Percentiles rank a stretch among this genome's conserved stretches.
Evolutionary conservation across 495 filamentous ascomycete genomes (phyloP).

Genomic region (Parmelia sp.): DNA sequence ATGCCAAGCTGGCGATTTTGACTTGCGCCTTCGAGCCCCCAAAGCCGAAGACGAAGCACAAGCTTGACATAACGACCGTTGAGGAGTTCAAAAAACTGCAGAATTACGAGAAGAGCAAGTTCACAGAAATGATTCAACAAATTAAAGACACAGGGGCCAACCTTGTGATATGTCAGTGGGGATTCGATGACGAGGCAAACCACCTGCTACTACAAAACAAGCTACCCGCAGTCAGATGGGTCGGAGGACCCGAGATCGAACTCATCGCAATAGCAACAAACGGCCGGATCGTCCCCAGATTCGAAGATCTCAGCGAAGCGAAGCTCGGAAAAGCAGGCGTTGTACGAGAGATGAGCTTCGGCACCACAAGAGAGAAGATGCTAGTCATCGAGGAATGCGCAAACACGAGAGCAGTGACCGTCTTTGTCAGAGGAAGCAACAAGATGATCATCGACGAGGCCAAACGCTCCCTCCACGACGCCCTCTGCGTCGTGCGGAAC

Average conservation of each 20-base stretch:
- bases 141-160: constrained; percentile 98
- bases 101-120: constrained; percentile 89
- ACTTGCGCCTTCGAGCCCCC: constrained; percentile 99
- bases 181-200: constrained; percentile 98
- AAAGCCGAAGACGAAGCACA: constrained; percentile 99
- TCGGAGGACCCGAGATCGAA: constrained; percentile 96
- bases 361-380: constrained; percentile 98
- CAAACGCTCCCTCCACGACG: constrained; percentile 94
- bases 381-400: constrained; percentile 98
- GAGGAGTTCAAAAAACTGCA: constrained; percentile 98
- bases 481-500: constrained; percentile 95
- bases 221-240: constrained; percentile 94
- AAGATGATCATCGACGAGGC: constrained; percentile 99
- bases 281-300: constrained; percentile 91
- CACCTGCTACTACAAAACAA: constrained; percentile 93
- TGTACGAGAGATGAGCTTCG: constrained; percentile 91
- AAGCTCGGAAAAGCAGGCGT: constrained; percentile 89
- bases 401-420: constrained; percentile 91
- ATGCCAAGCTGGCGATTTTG: constrained; percentile 95
- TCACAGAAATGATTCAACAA: constrained; percentile 96
- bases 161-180: constrained; percentile 98
- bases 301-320: constrained; percentile 83
- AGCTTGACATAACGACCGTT: constrained; percentile 94
- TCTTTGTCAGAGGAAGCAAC: constrained; percentile 95
- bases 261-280: constrained; percentile 98